Evolutionary conservation across 2,329 filamentous ascomycete genomes (phyloP).

Genomic region (Cladophialophora chaetospira): DNA sequence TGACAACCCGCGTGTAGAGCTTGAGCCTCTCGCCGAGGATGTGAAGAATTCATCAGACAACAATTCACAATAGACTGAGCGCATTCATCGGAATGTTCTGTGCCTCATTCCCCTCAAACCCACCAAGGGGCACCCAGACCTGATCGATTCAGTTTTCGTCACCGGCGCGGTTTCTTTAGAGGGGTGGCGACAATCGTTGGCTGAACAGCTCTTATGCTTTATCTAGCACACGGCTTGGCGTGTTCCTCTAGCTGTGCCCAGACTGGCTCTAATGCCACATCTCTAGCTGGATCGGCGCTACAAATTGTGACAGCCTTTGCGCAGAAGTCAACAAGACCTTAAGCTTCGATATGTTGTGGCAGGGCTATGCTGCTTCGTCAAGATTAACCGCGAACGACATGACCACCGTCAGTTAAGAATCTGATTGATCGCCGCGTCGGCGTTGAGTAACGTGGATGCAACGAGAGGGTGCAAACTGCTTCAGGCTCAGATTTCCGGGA

Average conservation of each 20-base stretch:
- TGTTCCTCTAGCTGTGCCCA: not conserved
- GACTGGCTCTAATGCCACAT: not conserved
- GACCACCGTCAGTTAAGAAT: conserved; percentile 2
- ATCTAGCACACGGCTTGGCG: not conserved
- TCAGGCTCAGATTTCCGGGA: not conserved
- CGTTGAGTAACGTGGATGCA: conserved; percentile 7
- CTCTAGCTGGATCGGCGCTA: not conserved
- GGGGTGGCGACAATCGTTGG: not conserved
- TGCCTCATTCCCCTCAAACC: conserved; percentile 8
- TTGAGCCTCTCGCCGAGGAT: not conserved
- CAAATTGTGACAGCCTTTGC: not conserved
- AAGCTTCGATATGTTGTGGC: not conserved
- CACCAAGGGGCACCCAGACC: not conserved
- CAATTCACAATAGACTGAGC: not conserved
- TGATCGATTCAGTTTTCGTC: not conserved
- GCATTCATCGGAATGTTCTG: conserved; percentile 10
- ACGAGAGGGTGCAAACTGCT: conserved; percentile 5
- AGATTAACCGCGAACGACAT: conserved; percentile 7
- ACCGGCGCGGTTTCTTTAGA: conserved; percentile 9
- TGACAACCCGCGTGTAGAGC: not conserved
- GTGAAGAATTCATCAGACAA: not conserved
- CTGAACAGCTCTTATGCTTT: conserved; percentile 3
- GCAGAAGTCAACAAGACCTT: conserved; percentile 5
- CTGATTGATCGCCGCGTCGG: conserved; percentile 1
- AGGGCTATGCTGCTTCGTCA: conserved; percentile 3